Conservation (phyloP, 106 monocot species). For the Ottelia alismoides region DNA sequence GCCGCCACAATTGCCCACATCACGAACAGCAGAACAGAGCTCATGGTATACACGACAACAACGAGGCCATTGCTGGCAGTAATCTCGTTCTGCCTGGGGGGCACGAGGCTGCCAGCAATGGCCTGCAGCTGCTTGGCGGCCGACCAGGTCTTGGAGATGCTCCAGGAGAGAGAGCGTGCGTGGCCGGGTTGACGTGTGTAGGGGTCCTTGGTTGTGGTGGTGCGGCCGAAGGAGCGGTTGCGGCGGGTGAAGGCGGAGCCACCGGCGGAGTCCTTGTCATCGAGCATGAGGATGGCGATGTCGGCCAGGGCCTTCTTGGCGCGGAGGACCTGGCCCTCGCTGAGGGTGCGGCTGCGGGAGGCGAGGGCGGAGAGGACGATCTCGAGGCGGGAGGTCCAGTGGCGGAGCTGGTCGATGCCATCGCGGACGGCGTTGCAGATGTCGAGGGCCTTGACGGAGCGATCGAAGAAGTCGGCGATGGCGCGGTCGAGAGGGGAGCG, state of each 20-base stretch:
- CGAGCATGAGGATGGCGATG: slow-evolving; percentile 39
- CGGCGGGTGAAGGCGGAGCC: slow-evolving; percentile 18
- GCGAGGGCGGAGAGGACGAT: slow-evolving; percentile 42
- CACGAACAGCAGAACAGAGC: too few species aligned
- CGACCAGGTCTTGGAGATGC: slow-evolving; percentile 58
- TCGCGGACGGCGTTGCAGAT: slow-evolving; percentile 79
- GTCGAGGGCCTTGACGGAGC: slow-evolving; percentile 72
- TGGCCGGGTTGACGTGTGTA: slow-evolving; percentile 15
- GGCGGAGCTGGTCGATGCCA: slow-evolving; percentile 62
- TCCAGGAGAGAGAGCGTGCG: slow-evolving; percentile 58
- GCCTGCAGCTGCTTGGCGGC: slow-evolving; percentile 53
- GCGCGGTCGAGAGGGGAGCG: slow-evolving; percentile 34
- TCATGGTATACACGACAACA: too few species aligned
- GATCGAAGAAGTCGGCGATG: slow-evolving; percentile 54
- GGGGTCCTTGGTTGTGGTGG: slow-evolving; percentile 5
- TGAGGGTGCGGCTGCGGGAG: slow-evolving; percentile 4
- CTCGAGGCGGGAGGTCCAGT: slow-evolving; percentile 54
- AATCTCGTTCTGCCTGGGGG: slow-evolving; percentile 31
- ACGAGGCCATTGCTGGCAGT: slow-evolving; percentile 11
- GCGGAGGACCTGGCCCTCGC: slow-evolving; percentile 57
- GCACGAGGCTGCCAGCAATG: slow-evolving; percentile 29
- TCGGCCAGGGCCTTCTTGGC: slow-evolving; percentile 67
- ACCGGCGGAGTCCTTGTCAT: slow-evolving; percentile 37
- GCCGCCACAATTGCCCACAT: too few species aligned
- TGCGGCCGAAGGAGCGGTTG: slow-evolving; percentile 64